A percentile compares a stretch with the other conserved stretches of the same genome.
Conservation (phyloP, 2,329 filamentous ascomycete genomes). For the Fusarium sp. region DNA sequence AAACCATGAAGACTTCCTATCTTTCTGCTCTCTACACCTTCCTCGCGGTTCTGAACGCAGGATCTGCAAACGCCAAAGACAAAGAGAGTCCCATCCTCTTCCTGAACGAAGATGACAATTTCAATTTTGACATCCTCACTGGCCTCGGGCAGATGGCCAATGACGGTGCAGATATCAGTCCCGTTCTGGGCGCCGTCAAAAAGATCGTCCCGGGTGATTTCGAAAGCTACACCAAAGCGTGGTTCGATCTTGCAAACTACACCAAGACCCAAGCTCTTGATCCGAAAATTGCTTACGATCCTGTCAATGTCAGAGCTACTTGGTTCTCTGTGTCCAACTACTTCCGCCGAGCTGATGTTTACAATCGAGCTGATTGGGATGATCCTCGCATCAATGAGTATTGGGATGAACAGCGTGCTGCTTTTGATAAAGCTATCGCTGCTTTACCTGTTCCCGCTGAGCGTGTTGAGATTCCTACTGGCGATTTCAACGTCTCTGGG, state of each 20-base stretch:
- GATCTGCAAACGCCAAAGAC: not conserved
- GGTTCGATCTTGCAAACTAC: conserved; percentile 41
- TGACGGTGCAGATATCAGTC: conserved; percentile 44
- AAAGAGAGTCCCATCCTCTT: conserved; percentile 6
- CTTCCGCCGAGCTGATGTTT: conserved; percentile 59
- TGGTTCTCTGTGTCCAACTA: conserved; percentile 57
- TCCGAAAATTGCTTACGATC: conserved; percentile 35
- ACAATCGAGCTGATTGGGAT: conserved; percentile 54
- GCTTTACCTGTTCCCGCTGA: conserved; percentile 53
- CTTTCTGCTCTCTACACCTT: fast-evolving
- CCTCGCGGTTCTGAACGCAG: not conserved
- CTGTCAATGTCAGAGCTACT: conserved; percentile 41
- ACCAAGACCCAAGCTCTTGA: conserved; percentile 36
- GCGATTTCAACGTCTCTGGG: conserved; percentile 51
- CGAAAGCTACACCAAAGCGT: conserved; percentile 40
- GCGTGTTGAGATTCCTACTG: conserved; percentile 47
- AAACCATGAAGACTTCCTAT: not conserved
- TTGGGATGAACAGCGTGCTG: conserved; percentile 53
- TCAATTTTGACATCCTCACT: conserved; percentile 35
- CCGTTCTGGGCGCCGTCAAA: conserved; percentile 49
- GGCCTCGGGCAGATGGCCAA: conserved; percentile 9
- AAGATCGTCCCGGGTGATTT: conserved; percentile 42
- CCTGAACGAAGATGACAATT: conserved; percentile 23
- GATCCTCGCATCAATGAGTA: conserved; percentile 56
- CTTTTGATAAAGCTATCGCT: conserved; percentile 56